Evolutionary conservation across 495 filamentous ascomycete genomes (phyloP), one percentile per base, ranked within the genome.

Genomic region (Apiosordaria backusii): DNA sequence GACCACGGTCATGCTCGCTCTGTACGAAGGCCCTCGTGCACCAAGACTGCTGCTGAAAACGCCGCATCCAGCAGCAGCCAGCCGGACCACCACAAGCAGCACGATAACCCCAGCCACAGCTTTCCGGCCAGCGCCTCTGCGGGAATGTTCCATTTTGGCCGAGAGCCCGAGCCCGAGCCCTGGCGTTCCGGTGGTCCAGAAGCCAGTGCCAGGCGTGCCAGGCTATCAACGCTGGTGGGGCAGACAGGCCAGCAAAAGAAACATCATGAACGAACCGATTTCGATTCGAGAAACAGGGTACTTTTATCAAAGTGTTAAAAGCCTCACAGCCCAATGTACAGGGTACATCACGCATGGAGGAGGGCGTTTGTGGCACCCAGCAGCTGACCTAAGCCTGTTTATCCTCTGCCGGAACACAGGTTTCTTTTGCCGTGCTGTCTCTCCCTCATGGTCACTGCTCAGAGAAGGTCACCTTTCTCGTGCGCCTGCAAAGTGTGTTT

Each of bases 81-180:
- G 52, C 52, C n/a, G 52, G 52, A 55, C 19, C 52, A 55, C 52
- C 52, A 55, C 16, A 5, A 23, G 19, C 52, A 55, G 52, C 52
- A 23, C 52, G 35, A 45, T 23, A 55, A 55, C 52, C 22, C 52
- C 52, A 55, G 52, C 52, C 52, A 55, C 52, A 23, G 52, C 52
- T 55, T 55, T 55, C 52, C 22, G 19, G 52, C 4, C 52, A 23
- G 52, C 22, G n/a, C 52, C n/a, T 19, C 22, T 10, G 25, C 24
- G 59, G 59, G 59, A 61, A 61, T 61, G 59, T 61, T 25, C 15
- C 26, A 61, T 61, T 61, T 61, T 35, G 59, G 59, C 59, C 59
- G 59, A 45, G 35, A 61, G 59, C 59, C 59, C 57, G 57, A 59
- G 57, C 57, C 21, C 27, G 59, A 61, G 25, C 59, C 59, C 26